A percentile compares a stretch with the other conserved stretches of the same genome.
These are phyloP conservation scores for Pythium sp. DNA, from an alignment of 352 stramenopile species.

Conservation along the genomic window DNA sequence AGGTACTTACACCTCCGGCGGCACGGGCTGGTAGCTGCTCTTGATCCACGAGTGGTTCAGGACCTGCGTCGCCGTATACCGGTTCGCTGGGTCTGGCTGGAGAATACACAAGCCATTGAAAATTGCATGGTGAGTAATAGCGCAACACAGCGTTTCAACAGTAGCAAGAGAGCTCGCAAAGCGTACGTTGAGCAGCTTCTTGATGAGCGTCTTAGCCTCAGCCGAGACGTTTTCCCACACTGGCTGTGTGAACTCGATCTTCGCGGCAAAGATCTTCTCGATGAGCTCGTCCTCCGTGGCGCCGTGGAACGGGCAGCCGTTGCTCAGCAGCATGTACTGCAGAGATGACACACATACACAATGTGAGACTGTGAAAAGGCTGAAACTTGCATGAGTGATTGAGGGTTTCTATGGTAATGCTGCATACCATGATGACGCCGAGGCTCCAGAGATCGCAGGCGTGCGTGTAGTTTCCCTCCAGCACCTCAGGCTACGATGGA, in stretches of 20 bases:
- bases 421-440: slow-evolving; percentile 70
- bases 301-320: slow-evolving; percentile 66
- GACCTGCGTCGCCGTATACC: slow-evolving; percentile 64
- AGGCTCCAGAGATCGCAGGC: slow-evolving; percentile 82
- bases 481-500: slow-evolving; percentile 43
- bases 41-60: slow-evolving; percentile 76
- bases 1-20: slow-evolving; percentile 36
- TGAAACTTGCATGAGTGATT: neutral
- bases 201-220: slow-evolving; percentile 70
- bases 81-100: slow-evolving; percentile 42
- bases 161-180: neutral
- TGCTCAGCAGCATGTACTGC: slow-evolving; percentile 80
- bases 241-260: slow-evolving; percentile 47
- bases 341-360: no score
- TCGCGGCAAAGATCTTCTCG: slow-evolving; percentile 69
- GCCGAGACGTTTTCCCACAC: slow-evolving; percentile 56
- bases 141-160: no score
- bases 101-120: neutral
- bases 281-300: slow-evolving; percentile 69
- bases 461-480: slow-evolving; percentile 72
- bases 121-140: neutral
- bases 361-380: no score
- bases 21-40: slow-evolving; percentile 34
- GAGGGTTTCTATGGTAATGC: neutral
- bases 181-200: slow-evolving; percentile 67